phyloP scores from a whole-genome alignment of 2,329 filamentous ascomycete species.

The Phialophora chinensis region DNA sequence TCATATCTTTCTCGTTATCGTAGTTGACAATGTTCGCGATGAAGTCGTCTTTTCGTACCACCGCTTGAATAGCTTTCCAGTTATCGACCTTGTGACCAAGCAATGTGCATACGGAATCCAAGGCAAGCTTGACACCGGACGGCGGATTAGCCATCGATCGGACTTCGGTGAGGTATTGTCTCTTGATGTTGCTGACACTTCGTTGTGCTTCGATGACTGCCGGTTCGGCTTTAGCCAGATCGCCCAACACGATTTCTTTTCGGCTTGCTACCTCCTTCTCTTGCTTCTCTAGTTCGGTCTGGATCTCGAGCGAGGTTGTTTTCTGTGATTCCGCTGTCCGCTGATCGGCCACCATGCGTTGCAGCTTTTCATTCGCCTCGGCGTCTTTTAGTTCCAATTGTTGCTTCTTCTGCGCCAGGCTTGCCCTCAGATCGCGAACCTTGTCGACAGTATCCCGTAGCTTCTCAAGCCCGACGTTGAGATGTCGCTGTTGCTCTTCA shows the following conservation, averaged over 20 bases:
- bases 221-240: constrained; percentile 89
- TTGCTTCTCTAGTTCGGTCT: constrained; percentile 83
- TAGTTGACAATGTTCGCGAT: constrained; percentile 98
- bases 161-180: constrained; percentile 95
- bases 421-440: constrained; percentile 87
- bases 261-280: constrained; percentile 84
- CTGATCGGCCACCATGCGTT: constrained; percentile 96
- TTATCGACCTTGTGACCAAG: constrained; percentile 87
- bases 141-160: constrained; percentile 95
- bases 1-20: constrained; percentile 96
- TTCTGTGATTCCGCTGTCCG: constrained; percentile 92
- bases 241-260: constrained; percentile 81
- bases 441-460: constrained; percentile 96
- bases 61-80: constrained; percentile 89
- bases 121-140: constrained; percentile 83
- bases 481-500: constrained; percentile 96
- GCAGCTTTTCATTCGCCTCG: constrained; percentile 95
- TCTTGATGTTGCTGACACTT: constrained; percentile 98
- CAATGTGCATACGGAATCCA: constrained; percentile 95
- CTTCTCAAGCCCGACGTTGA: constrained; percentile 98
- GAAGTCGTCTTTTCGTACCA: constrained; percentile 92
- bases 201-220: constrained; percentile 91
- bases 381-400: constrained; percentile 92
- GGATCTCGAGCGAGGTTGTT: constrained; percentile 84
- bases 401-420: constrained; percentile 90